A percentile compares a stretch with the other conserved stretches of the same genome.
Conservation (phyloP, 1,139 yeast species). For the Magnusiomyces suaveolens region DNA sequence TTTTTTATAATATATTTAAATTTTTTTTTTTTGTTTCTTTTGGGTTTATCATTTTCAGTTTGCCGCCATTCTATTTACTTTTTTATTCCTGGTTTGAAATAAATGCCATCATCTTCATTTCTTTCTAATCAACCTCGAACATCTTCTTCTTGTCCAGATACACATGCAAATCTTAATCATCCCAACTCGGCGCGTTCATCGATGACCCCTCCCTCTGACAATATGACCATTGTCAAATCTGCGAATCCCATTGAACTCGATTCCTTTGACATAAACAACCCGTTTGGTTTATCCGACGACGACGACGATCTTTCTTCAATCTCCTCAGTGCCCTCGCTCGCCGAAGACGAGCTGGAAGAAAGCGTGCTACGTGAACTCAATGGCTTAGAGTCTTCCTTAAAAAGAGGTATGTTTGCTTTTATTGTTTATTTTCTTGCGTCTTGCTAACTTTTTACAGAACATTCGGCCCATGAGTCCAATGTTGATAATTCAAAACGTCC, state of each 20-base stretch:
- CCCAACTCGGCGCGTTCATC: too few relatives aligned
- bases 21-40: slow-evolving; percentile 1
- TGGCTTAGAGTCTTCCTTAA: not conserved
- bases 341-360: not conserved
- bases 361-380: not conserved
- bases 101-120: too few relatives aligned
- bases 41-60: slow-evolving; percentile 3
- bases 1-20: slow-evolving; percentile 3
- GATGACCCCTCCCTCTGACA: too few relatives aligned
- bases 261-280: not conserved
- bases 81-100: not conserved
- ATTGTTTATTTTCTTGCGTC: not conserved
- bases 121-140: too few relatives aligned
- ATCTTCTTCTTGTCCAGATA: too few relatives aligned
- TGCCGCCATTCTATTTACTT: not conserved
- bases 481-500: not conserved
- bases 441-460: not conserved
- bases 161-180: too few relatives aligned
- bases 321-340: not conserved
- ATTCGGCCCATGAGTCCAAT: not conserved
- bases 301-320: slow-evolving; percentile 1
- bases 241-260: not conserved
- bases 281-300: not conserved
- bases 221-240: not conserved
- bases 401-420: not conserved